These are phyloP conservation scores for Xylariaceae sp. DNA, from an alignment of 2,329 filamentous ascomycete species.

Conservation along the genomic window DNA sequence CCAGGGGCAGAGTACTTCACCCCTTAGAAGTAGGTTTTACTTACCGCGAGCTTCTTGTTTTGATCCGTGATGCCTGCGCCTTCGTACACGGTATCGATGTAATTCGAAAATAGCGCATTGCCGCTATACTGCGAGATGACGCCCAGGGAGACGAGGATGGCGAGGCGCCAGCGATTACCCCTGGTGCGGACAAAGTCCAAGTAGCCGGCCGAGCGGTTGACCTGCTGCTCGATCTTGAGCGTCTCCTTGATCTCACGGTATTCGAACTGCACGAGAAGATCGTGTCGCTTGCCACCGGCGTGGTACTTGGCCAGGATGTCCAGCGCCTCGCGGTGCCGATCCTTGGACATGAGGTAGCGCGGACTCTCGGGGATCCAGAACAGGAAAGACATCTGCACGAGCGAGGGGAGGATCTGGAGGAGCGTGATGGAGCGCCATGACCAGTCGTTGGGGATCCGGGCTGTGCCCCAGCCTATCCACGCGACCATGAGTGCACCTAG, in stretches of 20 bases:
- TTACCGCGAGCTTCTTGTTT: conserved; percentile 50
- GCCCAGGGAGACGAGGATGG: conserved; percentile 57
- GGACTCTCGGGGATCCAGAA: conserved; percentile 65
- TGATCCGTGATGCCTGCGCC: conserved; percentile 55
- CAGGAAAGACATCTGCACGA: conserved; percentile 60
- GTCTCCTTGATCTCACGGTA: conserved; percentile 62
- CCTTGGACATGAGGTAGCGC: conserved; percentile 59
- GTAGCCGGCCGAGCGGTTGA: conserved; percentile 46
- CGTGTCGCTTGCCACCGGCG: conserved; percentile 52
- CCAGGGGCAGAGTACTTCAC: too few relatives aligned
- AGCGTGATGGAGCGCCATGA: conserved; percentile 62
- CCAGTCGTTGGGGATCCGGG: conserved; percentile 54
- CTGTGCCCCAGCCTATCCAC: conserved; percentile 59
- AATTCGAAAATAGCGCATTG: conserved; percentile 63
- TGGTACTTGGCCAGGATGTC: conserved; percentile 58
- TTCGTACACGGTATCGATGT: conserved; percentile 57
- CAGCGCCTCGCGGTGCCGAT: conserved; percentile 57
- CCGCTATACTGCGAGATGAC: conserved; percentile 64
- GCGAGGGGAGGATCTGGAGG: conserved; percentile 56
- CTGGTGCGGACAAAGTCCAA: conserved; percentile 56
- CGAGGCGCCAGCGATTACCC: conserved; percentile 59
- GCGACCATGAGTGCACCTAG: conserved; percentile 49
- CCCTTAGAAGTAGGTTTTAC: too few relatives aligned
- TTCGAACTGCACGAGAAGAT: conserved; percentile 60
- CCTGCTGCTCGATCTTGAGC: conserved; percentile 50